Base-by-base conservation (phyloP, 768 basidiomycete genomes). In the Botryobasidium botryosum region DNA sequence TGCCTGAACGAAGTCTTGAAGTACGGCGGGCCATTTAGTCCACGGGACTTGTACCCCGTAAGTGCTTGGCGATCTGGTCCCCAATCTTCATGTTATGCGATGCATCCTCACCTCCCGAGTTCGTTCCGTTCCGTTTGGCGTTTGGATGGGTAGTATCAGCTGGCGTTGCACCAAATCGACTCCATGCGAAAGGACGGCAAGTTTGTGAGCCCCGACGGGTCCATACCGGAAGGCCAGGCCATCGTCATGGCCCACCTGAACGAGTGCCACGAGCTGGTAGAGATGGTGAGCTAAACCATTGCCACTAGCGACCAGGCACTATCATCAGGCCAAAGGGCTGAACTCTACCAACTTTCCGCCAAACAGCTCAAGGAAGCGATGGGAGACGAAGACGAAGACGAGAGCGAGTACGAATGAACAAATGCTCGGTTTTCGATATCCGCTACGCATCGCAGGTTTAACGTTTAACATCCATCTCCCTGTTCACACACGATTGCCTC, bases 1-100 rank as follows among this genome's bases (percentile, higher is more conserved):
- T 92, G 90, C 55, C 67, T 96, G 44, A 92, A 92, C 55, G 91
- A 96, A 62, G 91, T 96, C 2, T 68, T 83, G 48, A 94, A 92
- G 57, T 90, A 88, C 54, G 91, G 91, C 13, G 91, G 90, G 12
- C 84, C 88, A 1, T 92, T 91, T 57, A 84, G 72, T 51, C 75
- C 90, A 17, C 76, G 87, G 32, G 91, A 96, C 59, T 67, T 96
- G 27, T 94, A 94, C 64, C 91, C 91, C 17, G 86, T 90, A 58
- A 50, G 82, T 67, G 27, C 17, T 35, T 26, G 15, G 4, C 35
- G 1, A 29, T 29, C 3, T 15, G 1, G 4, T 50, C 35, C 26
- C 21, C 18, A 2, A n/a, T n/a, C n/a, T n/a, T n/a, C n/a, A n/a
- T n/a, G n/a, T n/a, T n/a, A n/a, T n/a, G n/a, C n/a, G n/a, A n/a